Percentiles rank a stretch among this genome's conserved stretches.
Evolutionary conservation across 2,329 filamentous ascomycete species (phyloP).

Genomic region (Chrysoporthe cubensis): DNA sequence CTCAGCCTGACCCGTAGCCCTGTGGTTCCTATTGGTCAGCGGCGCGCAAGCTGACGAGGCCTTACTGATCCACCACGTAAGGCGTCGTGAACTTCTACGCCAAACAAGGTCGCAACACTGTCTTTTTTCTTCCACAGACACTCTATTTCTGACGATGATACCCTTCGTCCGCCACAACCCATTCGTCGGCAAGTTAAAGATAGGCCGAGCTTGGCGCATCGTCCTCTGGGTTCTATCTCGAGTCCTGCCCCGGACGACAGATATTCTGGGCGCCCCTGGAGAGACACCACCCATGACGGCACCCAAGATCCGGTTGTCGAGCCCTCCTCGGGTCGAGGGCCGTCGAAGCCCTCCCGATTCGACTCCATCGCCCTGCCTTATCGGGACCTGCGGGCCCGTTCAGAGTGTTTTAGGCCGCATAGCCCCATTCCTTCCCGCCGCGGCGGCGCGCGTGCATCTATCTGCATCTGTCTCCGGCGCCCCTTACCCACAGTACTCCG

Average conservation of each 20-base stretch:
- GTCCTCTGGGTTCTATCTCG: not conserved
- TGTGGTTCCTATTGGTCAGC: constrained; percentile 17
- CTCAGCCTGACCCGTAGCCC: constrained; percentile 25
- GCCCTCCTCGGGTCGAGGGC: not conserved
- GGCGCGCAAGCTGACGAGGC: constrained; percentile 19
- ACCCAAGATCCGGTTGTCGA: not conserved
- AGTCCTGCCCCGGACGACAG: not conserved
- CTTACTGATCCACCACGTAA: not conserved
- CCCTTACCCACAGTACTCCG: constrained; percentile 1
- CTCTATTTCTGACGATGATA: constrained; percentile 1
- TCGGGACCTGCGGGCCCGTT: not conserved
- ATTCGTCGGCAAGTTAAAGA: not conserved
- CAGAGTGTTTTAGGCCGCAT: not conserved
- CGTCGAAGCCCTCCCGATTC: not conserved
- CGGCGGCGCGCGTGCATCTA: not conserved
- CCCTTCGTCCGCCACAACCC: constrained; percentile 9
- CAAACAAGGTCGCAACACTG: not conserved
- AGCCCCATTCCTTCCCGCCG: constrained; percentile 7
- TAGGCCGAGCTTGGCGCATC: not conserved
- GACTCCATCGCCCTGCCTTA: constrained; percentile 4
- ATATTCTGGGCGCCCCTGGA: not conserved
- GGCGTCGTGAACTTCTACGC: not conserved
- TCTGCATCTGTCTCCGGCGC: not conserved
- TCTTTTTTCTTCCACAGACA: not conserved
- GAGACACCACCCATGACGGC: not conserved